These are phyloP conservation scores for Leptographium wingfieldii DNA, from an alignment of 2,329 filamentous ascomycete species.

Conservation along the genomic window DNA sequence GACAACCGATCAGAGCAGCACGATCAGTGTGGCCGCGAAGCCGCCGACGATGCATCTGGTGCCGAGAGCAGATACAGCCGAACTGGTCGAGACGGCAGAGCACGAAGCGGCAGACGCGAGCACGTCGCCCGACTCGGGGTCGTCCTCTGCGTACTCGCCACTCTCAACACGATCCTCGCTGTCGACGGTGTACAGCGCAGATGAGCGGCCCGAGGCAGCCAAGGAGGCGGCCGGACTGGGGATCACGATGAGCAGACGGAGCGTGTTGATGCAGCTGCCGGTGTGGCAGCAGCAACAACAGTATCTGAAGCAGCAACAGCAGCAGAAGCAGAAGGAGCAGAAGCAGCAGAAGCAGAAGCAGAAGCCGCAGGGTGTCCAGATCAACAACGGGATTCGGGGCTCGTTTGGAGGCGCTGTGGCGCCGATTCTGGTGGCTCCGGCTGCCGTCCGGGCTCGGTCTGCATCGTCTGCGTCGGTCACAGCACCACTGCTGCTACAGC, in stretches of 20 bases:
- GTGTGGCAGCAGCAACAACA: not conserved
- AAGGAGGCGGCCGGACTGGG: conserved; percentile 1
- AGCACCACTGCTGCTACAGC: not conserved
- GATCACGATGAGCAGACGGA: not conserved
- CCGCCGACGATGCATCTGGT: not conserved
- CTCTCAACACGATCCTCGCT: conserved; percentile 27
- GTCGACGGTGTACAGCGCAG: conserved; percentile 44
- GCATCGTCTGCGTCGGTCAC: not conserved
- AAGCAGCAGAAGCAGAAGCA: no score
- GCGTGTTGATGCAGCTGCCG: not conserved
- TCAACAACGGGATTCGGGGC: conserved; percentile 2
- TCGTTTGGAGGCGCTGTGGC: conserved; percentile 2
- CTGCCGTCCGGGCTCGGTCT: not conserved
- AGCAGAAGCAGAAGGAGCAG: not conserved
- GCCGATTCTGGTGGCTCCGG: not conserved
- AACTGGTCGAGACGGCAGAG: not conserved
- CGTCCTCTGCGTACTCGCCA: conserved; percentile 4
- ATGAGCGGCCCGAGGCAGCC: conserved; percentile 30
- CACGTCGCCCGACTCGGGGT: conserved; percentile 3
- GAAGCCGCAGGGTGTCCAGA: not conserved
- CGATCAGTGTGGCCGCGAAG: not conserved
- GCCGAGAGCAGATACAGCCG: not conserved
- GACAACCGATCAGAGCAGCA: not conserved
- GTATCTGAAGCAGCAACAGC: not conserved
- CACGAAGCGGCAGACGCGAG: not conserved